Evolutionary conservation across 2,329 filamentous ascomycete genomes (phyloP), one percentile per base, ranked within the genome.

Genomic region (Cyphellophora europaea): DNA sequence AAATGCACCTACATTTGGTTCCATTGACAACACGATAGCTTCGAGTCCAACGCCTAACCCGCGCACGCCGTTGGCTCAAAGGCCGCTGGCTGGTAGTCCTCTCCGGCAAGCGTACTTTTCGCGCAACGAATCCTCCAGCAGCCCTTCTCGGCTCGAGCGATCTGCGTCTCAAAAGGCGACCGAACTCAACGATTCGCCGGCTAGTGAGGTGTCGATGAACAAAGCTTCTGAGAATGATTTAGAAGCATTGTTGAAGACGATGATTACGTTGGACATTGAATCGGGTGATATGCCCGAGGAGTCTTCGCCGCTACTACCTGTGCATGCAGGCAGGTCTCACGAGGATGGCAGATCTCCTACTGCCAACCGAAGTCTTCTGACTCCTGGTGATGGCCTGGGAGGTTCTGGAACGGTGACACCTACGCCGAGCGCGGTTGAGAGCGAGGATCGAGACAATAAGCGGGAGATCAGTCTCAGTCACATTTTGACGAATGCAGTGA

Each of bases 401-500:
- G 38, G 36, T 13, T 43, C 47, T 3, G 47, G 47, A 6, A 41
- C 33, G 13, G 36, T 31, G 6, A 48, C 43, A 18, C 42, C 45
- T 6, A 36, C 25, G 15, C 36, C 21, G 15, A 25, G 21, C 21
- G 19, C 21, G 15, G 18, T 25, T n/a, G 21, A 25, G 29, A 37
- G 16, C 21, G 21, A 25, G 21, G 21, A n/a, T 8, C 21, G 21
- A 25, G 21, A n/a, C 8, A 25, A 25, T n/a, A 25, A n/a, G n/a
- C 60, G 57, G 32, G 68, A 66, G 6, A 79, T 77, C 5, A 84
- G 79, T 5, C 73, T 91, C 4, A 85, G 80, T 27, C 83, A 89
- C 53, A 65, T 89, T 8, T 62, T 91, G 42, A 89, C 83, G 5
- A 91, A 89, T 54, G 74, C 82, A 27, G 74, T 89, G 38, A 73